Evolutionary conservation across 1,284 basidiomycete species (phyloP), one percentile per base, ranked within the genome.

Genomic region (Pyrrhoderma lamaoense): DNA sequence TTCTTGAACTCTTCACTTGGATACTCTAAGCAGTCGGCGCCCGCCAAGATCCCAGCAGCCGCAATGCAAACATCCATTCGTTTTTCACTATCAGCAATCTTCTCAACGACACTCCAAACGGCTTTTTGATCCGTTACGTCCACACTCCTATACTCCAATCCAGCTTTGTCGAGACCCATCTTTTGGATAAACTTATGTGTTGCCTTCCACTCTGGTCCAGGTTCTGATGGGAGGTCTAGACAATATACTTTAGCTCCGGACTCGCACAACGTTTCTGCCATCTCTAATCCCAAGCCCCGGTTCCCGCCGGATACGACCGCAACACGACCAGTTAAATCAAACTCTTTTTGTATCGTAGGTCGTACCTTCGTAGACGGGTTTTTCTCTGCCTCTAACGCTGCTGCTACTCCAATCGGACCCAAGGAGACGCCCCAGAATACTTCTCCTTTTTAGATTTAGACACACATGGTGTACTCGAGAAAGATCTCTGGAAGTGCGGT

Each of bases 271-370:
- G 83, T 79, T 52, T 89, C 72, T 25, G 87, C 87, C 77, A 89
- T 85, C 67, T 89, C 87, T 38, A 93, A 75, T 2, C 90, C 89
- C 8, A 93, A 75, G 1, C 89, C 89, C 45, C 89, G 75, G 59
- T 87, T 88, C 2, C 74, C 90, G 9, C 88, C 88, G 0, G 88
- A 86, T 40, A 91, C 79, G 54, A 92, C 71, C 34, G 78, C 83
- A 13, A 89, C 85, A 21, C 85, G 80, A 59, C 82, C 82, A n/a
- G 69, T 70, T 38, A 92, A 75, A 8, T 79, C 75, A 68, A 93
- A 91, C 61, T 89, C 87, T 53, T 82, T 71, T 61, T 76, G 82
- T 58, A 89, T 73, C 64, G 74, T 78, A 21, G 76, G 66, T 3
- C 65, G 66, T 11, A 70, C 67, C 18, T 58, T 57, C 42, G 67